Evolutionary conservation across 129 eudicot genomes (phyloP).

Genomic region (Ambrosia artemisiifolia): DNA sequence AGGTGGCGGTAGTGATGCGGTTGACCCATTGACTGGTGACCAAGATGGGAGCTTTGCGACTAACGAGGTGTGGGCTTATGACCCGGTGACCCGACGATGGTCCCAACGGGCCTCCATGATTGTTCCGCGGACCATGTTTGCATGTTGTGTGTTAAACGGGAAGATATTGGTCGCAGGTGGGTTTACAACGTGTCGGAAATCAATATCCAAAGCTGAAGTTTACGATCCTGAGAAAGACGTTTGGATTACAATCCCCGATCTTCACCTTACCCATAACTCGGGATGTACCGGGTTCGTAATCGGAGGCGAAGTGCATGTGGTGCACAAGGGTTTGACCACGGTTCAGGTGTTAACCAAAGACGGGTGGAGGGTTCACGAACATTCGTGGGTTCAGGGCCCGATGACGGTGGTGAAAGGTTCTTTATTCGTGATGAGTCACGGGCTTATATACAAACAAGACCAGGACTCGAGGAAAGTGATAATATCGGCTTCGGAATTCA

Average conservation of each 20-base stretch:
- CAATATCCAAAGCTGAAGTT: conserved; percentile 73
- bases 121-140: conserved; percentile 92
- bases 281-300: conserved; percentile 77
- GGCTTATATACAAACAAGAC: conserved; percentile 69
- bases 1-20: conserved; percentile 98
- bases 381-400: conserved; percentile 79
- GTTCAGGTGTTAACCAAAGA: conserved; percentile 65
- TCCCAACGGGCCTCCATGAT: conserved; percentile 71
- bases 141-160: conserved; percentile 76
- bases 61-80: conserved; percentile 90
- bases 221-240: conserved; percentile 80
- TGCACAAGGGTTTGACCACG: conserved; percentile 85
- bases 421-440: conserved; percentile 77
- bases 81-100: conserved; percentile 69
- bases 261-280: conserved; percentile 63
- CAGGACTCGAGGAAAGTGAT: conserved; percentile 43
- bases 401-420: conserved; percentile 70
- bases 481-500: conserved; percentile 66
- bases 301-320: conserved; percentile 70
- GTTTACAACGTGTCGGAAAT: conserved; percentile 77
- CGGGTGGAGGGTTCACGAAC: conserved; percentile 73
- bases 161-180: conserved; percentile 95
- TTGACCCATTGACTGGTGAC: conserved; percentile 90
- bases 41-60: conserved; percentile 94
- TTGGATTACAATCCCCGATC: conserved; percentile 76